Base-by-base conservation (phyloP, 345 rosid species). In the Corchorus olitorius region DNA sequence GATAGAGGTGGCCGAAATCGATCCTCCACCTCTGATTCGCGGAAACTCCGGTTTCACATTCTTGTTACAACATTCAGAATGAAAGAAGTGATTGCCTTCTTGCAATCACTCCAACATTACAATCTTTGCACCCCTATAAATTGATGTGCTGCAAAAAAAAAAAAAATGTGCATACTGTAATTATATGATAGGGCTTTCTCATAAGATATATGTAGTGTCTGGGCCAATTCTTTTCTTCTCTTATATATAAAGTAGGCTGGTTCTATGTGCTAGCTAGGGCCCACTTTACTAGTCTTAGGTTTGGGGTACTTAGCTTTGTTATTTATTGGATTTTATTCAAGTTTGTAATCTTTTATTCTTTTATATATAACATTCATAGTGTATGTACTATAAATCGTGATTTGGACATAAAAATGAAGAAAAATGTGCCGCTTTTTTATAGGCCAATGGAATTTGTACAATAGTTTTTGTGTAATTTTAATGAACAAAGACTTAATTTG, bases 11-110 rank as follows among this genome's bases (percentile, higher is more conserved):
- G 87, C 91, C 5, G 94, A 93, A 74, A 82, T 96, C 0, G 97
- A 93, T 71, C 97, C 97, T 61, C 99, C 99, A 19, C 89, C 99
- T 4, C 19, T 90, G 81, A 85, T 96, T 61, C 97, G 98, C 5
- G 89, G 90, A 59, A 89, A 96, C 87, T 88, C 93, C 1, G 90
- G 89, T 76, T 96, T 93, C 70, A 84, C 84, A 65, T 96, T 96
- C 94, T 83, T 96, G 76, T 85, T 92, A 67, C 93, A 92, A 79
- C 92, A 92, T 8, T 75, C 95, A 27, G 90, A 87, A 54, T 92
- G 93, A 93, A 48, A n/a, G 27, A 45, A 39, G 64, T 50, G 35
- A 50, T 52, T 50, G 7, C n/a, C 2, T 55, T 37, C 35, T 5
- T 8, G 35, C 34, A 0, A 4, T 52, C 74, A 17, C 61, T 70